A percentile compares a stretch with the other conserved stretches of the same genome.
phyloP scores from a whole-genome alignment of 2,329 filamentous ascomycete genomes.

The Aspergillus japonicus region DNA sequence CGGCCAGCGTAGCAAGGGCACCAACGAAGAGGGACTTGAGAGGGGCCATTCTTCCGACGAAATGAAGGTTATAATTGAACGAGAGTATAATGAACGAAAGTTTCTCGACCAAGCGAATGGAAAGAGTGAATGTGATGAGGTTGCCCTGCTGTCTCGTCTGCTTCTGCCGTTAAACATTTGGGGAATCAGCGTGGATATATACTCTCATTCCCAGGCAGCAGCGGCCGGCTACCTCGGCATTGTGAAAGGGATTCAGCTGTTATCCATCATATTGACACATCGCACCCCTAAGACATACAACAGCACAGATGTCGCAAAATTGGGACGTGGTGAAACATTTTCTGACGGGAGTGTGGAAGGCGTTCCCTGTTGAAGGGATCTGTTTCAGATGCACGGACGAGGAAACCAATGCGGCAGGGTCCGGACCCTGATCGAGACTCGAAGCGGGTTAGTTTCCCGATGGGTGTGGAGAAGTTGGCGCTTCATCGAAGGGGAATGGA shows the following conservation, averaged over 20 bases:
- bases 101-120: no score
- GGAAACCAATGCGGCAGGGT: neutral
- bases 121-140: no score
- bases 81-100: neutral
- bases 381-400: neutral
- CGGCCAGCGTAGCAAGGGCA: conserved; percentile 17
- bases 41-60: conserved; percentile 10
- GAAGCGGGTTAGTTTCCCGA: neutral
- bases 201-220: neutral
- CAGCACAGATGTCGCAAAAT: neutral
- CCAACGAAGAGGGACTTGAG: conserved; percentile 17
- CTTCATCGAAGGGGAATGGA: neutral
- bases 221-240: neutral
- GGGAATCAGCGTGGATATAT: neutral
- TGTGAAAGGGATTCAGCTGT: neutral
- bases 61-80: neutral
- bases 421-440: neutral
- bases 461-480: neutral
- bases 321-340: neutral
- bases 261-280: neutral
- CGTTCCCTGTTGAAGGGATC: no score
- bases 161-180: neutral
- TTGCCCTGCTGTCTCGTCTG: neutral
- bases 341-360: no score
- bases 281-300: neutral